Percentiles rank a stretch among this genome's conserved stretches.
Conservation (phyloP, 139 green algal species). For the Prasinococcaceae sp. region DNA sequence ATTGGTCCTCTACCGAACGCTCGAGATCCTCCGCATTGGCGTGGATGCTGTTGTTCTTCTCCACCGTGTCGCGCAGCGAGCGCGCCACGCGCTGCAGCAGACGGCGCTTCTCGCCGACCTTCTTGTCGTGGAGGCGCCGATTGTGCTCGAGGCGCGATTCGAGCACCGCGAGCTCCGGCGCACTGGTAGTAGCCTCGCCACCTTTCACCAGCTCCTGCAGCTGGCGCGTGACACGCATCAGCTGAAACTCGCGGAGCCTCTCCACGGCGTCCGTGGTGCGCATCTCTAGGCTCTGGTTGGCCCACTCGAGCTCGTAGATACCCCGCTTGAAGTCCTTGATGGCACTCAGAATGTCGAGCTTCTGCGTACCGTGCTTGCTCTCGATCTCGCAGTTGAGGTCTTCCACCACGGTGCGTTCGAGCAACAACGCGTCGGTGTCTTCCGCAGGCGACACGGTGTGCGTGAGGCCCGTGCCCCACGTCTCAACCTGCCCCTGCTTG, state of each 20-base stretch:
- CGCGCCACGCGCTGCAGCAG: constrained; percentile 1
- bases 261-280: constrained; percentile 41
- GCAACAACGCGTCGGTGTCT: constrained; percentile 27
- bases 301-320: constrained; percentile 57
- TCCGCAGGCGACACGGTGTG: constrained; percentile 11
- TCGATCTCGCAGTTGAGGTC: constrained; percentile 33
- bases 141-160: constrained; percentile 35
- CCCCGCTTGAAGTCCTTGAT: constrained; percentile 67
- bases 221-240: constrained; percentile 58
- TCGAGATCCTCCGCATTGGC: neutral
- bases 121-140: constrained; percentile 25
- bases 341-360: constrained; percentile 34
- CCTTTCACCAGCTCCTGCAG: too few relatives aligned
- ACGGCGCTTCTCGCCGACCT: constrained; percentile 21
- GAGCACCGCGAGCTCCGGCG: constrained; percentile 28
- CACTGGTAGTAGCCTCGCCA: constrained; percentile 6
- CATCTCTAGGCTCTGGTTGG: constrained; percentile 34
- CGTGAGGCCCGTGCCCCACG: neutral
- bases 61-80: constrained; percentile 10
- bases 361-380: constrained; percentile 24
- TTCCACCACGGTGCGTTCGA: constrained; percentile 30
- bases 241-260: constrained; percentile 52
- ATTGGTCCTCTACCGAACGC: constrained; percentile 4
- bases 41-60: constrained; percentile 12
- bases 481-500: constrained; percentile 30